Conservation (phyloP, 1,139 yeast genomes). For the Yamadazyma triangularis region DNA sequence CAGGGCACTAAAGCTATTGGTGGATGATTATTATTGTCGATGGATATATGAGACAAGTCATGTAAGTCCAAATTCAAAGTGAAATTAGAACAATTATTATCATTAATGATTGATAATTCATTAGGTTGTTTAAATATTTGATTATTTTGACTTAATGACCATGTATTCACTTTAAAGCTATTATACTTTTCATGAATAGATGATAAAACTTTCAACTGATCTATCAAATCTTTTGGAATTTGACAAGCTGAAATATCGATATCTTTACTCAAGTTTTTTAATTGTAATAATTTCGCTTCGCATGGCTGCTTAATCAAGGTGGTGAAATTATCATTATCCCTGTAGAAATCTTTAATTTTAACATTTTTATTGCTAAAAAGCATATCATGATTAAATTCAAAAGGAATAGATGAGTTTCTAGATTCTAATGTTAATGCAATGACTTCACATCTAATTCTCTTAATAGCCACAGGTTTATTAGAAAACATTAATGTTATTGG, state of each 20-base stretch:
- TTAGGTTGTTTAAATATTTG: slow-evolving; percentile 1
- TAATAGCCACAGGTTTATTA: slow-evolving; percentile 24
- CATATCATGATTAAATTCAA: slow-evolving; percentile 39
- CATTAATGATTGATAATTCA: background rate
- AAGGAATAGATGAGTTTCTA: slow-evolving; percentile 28
- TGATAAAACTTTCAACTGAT: slow-evolving; percentile 29
- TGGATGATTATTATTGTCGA: slow-evolving; percentile 8
- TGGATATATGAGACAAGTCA: slow-evolving; percentile 7
- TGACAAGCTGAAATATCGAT: slow-evolving; percentile 24
- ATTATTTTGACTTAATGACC: slow-evolving; percentile 4
- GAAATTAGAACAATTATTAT: background rate
- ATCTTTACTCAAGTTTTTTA: slow-evolving; percentile 16
- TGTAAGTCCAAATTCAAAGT: background rate
- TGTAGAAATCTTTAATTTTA: slow-evolving; percentile 6
- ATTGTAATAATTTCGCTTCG: slow-evolving; percentile 15
- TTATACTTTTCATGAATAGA: slow-evolving; percentile 23
- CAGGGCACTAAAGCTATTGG: slow-evolving; percentile 31
- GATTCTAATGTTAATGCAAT: slow-evolving; percentile 31
- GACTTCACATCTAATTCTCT: slow-evolving; percentile 25
- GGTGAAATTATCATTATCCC: slow-evolving; percentile 23
- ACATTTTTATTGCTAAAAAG: slow-evolving; percentile 20
- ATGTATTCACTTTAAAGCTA: slow-evolving; percentile 8
- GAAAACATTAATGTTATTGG: slow-evolving; percentile 19
- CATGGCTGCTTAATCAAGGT: slow-evolving; percentile 21
- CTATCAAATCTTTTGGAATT: slow-evolving; percentile 25